A percentile compares a stretch with the other conserved stretches of the same genome.
phyloP scores from a whole-genome alignment of 306 rosid species.

The Lathyrus tuberosus region DNA sequence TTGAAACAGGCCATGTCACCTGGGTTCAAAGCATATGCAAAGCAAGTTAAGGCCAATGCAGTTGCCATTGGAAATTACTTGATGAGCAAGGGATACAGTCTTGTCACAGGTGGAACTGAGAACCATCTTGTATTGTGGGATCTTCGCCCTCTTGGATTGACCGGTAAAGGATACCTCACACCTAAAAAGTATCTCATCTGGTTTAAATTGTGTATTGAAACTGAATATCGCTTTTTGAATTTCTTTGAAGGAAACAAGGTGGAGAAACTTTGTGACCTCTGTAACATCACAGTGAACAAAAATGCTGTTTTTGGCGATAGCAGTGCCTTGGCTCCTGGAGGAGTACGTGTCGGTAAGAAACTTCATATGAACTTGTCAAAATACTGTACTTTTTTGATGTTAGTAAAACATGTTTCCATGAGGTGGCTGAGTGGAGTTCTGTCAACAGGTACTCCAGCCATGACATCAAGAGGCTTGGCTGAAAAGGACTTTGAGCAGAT shows the following conservation, averaged over 20 bases:
- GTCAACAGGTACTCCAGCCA: constrained; percentile 83
- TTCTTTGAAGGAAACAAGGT: constrained; percentile 85
- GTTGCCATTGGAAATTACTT: constrained; percentile 87
- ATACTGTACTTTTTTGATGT: not conserved
- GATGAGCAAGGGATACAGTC: constrained; percentile 83
- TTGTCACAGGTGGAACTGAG: constrained; percentile 94
- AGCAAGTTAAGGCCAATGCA: constrained; percentile 97
- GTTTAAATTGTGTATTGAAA: constrained; percentile 8
- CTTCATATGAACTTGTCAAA: not conserved
- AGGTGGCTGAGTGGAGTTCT: constrained; percentile 26
- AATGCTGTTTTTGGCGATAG: constrained; percentile 97
- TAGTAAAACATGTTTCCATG: not conserved
- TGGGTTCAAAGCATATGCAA: constrained; percentile 83
- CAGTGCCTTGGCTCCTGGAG: constrained; percentile 99
- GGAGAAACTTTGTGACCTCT: constrained; percentile 93
- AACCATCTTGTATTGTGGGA: constrained; percentile 98
- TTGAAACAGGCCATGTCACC: constrained; percentile 80
- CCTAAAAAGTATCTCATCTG: not conserved
- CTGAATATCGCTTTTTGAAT: constrained; percentile 26
- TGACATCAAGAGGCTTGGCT: constrained; percentile 93
- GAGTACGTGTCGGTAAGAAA: constrained; percentile 86
- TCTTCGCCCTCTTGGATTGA: constrained; percentile 97
- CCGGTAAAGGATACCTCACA: constrained; percentile 54
- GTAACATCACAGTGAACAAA: constrained; percentile 91
- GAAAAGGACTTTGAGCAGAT: constrained; percentile 96